phyloP scores from a whole-genome alignment of 805 yeast species.

The Yamadazyma laniorum region DNA sequence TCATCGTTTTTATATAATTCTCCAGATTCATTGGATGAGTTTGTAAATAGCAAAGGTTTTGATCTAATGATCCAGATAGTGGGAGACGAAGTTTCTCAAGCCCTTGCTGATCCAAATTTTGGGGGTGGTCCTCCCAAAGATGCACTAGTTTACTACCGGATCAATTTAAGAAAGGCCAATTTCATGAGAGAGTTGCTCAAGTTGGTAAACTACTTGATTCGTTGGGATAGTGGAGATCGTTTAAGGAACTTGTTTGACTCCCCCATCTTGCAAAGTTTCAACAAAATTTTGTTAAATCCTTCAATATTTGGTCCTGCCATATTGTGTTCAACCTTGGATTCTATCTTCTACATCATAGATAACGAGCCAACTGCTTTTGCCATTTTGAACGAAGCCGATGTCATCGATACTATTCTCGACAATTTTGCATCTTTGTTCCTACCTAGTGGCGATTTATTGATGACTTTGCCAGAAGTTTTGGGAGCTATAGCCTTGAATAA shows the following conservation, averaged over 20 bases:
- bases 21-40: slow-evolving; percentile 55
- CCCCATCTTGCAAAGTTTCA: slow-evolving; percentile 62
- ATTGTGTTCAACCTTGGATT: slow-evolving; percentile 58
- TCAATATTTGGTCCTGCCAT: slow-evolving; percentile 65
- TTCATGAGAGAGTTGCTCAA: slow-evolving; percentile 51
- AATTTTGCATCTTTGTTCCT: slow-evolving; percentile 55
- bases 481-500: slow-evolving; percentile 81
- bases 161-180: slow-evolving; percentile 60
- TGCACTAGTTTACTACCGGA: slow-evolving; percentile 48
- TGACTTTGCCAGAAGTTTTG: slow-evolving; percentile 67
- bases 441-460: slow-evolving; percentile 56
- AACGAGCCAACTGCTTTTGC: slow-evolving; percentile 89
- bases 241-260: slow-evolving; percentile 86
- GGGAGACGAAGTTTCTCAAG: slow-evolving; percentile 62
- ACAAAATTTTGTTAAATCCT: slow-evolving; percentile 55
- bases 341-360: slow-evolving; percentile 70
- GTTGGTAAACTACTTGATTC: slow-evolving; percentile 60
- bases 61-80: slow-evolving; percentile 56
- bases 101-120: slow-evolving; percentile 54
- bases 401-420: slow-evolving; percentile 62
- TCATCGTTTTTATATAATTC: slow-evolving; percentile 44
- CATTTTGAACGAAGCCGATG: slow-evolving; percentile 73
- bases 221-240: slow-evolving; percentile 78
- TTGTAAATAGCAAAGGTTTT: slow-evolving; percentile 68
- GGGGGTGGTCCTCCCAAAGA: slow-evolving; percentile 59